Percentiles rank a stretch among this genome's conserved stretches.
phyloP scores from a whole-genome alignment of 192 early-diverging fungal genomes.

The Backusella macrospora region DNA sequence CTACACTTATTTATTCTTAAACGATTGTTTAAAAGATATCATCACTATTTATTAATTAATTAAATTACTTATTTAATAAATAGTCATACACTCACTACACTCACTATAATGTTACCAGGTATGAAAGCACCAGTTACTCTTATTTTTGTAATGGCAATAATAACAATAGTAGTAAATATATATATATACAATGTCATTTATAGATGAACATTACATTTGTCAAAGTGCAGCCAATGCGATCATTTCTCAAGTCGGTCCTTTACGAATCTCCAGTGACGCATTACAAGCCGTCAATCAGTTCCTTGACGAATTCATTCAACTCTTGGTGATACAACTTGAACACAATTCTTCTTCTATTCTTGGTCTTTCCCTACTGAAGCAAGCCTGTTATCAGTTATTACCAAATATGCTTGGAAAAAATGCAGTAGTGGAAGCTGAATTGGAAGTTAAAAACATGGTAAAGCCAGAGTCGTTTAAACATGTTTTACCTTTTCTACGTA shows the following conservation, averaged over 20 bases:
- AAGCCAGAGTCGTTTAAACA: slow-evolving; percentile 45
- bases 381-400: slow-evolving; percentile 47
- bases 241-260: slow-evolving; percentile 53
- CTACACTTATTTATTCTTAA: too few species aligned
- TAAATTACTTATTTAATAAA: too few species aligned
- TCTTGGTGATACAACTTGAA: slow-evolving; percentile 37
- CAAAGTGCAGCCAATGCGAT: slow-evolving; percentile 64
- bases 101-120: too few species aligned
- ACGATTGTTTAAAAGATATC: too few species aligned
- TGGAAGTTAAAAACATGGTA: slow-evolving; percentile 56
- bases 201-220: slow-evolving; percentile 58
- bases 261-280: slow-evolving; percentile 59
- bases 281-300: slow-evolving; percentile 56
- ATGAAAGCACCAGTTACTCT: too few species aligned
- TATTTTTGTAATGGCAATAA: neutral
- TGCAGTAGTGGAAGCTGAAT: slow-evolving; percentile 60
- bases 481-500: slow-evolving; percentile 48
- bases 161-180: too few species aligned
- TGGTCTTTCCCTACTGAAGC: slow-evolving; percentile 51
- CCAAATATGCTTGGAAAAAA: slow-evolving; percentile 61
- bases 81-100: too few species aligned
- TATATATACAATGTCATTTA: neutral
- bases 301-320: slow-evolving; percentile 57
- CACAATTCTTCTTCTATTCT: slow-evolving; percentile 39
- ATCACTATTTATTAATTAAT: too few species aligned